Percentiles rank a stretch among this genome's conserved stretches.
phyloP scores from a whole-genome alignment of 2,329 filamentous ascomycete species.

The Trichoderma citrinoviride region DNA sequence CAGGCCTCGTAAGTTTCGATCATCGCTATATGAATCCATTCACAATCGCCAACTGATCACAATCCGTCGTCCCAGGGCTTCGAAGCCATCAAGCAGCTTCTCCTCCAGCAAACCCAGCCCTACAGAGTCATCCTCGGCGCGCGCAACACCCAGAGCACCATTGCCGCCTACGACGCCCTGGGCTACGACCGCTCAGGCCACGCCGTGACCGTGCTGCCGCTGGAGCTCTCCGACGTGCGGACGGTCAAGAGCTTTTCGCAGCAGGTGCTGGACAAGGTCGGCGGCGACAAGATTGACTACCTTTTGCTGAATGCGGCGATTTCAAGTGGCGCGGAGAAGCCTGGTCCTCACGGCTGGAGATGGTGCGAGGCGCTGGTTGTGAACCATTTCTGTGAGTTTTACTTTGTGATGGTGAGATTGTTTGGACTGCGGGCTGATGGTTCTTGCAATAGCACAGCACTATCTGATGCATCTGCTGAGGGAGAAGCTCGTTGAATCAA shows the following conservation, averaged over 20 bases:
- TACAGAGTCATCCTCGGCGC: constrained; percentile 51
- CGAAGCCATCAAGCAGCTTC: constrained; percentile 51
- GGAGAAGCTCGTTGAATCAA: constrained; percentile 47
- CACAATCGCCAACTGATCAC: not conserved
- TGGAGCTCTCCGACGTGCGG: constrained; percentile 47
- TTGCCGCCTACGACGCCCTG: constrained; percentile 43
- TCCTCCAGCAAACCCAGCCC: constrained; percentile 42
- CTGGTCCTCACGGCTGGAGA: constrained; percentile 42
- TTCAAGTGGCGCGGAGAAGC: constrained; percentile 36
- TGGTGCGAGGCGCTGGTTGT: constrained; percentile 53
- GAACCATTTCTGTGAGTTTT: constrained; percentile 49
- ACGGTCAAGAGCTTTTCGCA: constrained; percentile 48
- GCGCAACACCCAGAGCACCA: constrained; percentile 42
- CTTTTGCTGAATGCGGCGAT: constrained; percentile 50
- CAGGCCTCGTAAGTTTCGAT: constrained; percentile 42
- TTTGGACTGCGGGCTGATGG: too few species aligned
- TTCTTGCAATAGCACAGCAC: constrained; percentile 45
- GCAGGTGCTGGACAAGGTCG: constrained; percentile 42
- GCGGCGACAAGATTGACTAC: constrained; percentile 44
- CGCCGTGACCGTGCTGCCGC: constrained; percentile 45
- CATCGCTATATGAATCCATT: not conserved
- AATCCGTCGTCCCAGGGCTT: constrained; percentile 42
- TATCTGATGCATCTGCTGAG: constrained; percentile 51
- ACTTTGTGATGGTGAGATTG: not conserved
- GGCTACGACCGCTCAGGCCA: constrained; percentile 42